Conservation (phyloP, 257 asterid genomes). For the Solanum paucissectum region DNA sequence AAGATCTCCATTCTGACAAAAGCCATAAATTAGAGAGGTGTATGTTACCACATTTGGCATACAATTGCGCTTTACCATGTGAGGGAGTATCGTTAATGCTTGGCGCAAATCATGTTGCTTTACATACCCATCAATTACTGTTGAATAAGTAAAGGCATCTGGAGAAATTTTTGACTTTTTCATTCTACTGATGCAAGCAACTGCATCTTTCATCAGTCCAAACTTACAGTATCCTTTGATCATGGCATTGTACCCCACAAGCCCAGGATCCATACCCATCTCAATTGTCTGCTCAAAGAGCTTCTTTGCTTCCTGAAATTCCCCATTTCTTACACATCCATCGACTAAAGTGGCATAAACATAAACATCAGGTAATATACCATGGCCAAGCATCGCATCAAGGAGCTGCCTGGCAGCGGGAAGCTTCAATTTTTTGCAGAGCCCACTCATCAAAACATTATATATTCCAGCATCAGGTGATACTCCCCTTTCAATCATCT, state of each 20-base stretch:
- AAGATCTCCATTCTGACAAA: slow-evolving; percentile 43
- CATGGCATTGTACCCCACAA: slow-evolving; percentile 79
- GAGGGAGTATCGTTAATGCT: slow-evolving; percentile 51
- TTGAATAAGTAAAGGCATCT: slow-evolving; percentile 71
- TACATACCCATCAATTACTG: slow-evolving; percentile 67
- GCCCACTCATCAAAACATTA: slow-evolving; percentile 71
- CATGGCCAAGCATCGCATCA: slow-evolving; percentile 55
- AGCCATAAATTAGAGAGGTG: slow-evolving; percentile 70
- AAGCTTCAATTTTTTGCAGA: slow-evolving; percentile 53
- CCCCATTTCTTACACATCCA: slow-evolving; percentile 62
- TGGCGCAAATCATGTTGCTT: slow-evolving; percentile 55
- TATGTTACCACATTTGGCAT: slow-evolving; percentile 55
- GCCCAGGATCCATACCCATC: slow-evolving; percentile 51
- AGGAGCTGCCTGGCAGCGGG: slow-evolving; percentile 51
- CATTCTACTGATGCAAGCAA: slow-evolving; percentile 50
- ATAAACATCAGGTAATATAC: slow-evolving; percentile 54
- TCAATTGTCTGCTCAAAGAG: slow-evolving; percentile 40
- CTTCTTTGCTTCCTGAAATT: slow-evolving; percentile 52
- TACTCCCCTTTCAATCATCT: slow-evolving; percentile 60
- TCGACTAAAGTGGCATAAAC: slow-evolving; percentile 75
- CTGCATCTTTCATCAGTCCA: slow-evolving; percentile 66
- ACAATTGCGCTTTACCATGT: slow-evolving; percentile 32
- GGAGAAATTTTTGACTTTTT: slow-evolving; percentile 35
- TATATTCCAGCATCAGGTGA: slow-evolving; percentile 70
- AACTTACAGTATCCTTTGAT: slow-evolving; percentile 77